Percentiles rank a stretch among this genome's conserved stretches.
Conservation (phyloP, 2,329 filamentous ascomycete genomes). For the Aspergillus niger region DNA sequence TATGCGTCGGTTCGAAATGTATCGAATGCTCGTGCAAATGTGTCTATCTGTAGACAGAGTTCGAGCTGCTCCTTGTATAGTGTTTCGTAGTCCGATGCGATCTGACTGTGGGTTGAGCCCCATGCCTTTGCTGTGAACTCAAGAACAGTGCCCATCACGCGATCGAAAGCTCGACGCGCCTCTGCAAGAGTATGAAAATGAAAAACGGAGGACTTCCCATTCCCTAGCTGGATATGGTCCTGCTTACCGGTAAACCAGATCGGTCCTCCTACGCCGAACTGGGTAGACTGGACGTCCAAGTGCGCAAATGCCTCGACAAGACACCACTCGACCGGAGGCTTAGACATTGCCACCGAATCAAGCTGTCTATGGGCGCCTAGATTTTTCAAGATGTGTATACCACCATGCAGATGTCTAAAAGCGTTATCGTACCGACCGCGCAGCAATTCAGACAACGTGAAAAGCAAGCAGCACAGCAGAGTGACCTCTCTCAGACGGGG, state of each 20-base stretch:
- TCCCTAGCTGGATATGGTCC: not conserved
- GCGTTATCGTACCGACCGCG: conserved; percentile 13
- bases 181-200: not conserved
- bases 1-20: not conserved
- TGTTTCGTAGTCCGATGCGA: not conserved
- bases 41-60: not conserved
- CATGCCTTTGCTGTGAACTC: not conserved
- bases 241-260: not conserved
- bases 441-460: conserved; percentile 8
- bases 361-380: not conserved
- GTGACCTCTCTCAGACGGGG: conserved; percentile 9
- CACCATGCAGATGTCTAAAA: conserved; percentile 10
- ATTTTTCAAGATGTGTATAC: conserved; percentile 7
- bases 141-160: not conserved
- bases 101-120: not conserved
- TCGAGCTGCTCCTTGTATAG: not conserved
- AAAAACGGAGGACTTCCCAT: not conserved
- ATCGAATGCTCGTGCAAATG: not conserved
- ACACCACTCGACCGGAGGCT: not conserved
- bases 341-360: not conserved
- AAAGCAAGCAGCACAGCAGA: conserved; percentile 15
- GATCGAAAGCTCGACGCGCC: conserved; percentile 1
- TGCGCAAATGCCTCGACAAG: conserved; percentile 9
- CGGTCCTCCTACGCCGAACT: not conserved
- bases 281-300: conserved; percentile 7